Conservation (phyloP, 371 early-diverging fungal genomes). For the Mycotypha africana region DNA sequence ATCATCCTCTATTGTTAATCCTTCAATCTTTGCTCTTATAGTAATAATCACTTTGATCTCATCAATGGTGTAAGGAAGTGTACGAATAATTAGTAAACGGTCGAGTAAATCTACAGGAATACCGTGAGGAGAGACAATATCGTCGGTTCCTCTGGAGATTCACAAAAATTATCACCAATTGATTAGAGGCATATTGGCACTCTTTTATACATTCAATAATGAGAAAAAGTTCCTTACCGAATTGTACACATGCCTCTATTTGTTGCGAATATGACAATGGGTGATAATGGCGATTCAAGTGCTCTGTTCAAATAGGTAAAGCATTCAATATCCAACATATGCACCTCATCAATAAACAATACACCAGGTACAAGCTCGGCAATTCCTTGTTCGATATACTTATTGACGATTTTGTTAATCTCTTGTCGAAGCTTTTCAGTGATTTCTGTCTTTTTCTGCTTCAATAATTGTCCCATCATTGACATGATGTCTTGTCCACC, state of each 20-base stretch:
- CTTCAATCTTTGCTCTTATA: slow-evolving; percentile 90
- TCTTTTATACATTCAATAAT: not conserved
- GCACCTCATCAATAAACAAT: slow-evolving; percentile 97
- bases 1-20: slow-evolving; percentile 67
- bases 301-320: slow-evolving; percentile 98
- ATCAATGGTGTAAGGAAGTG: slow-evolving; percentile 84
- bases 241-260: slow-evolving; percentile 96
- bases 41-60: slow-evolving; percentile 90
- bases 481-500: slow-evolving; percentile 97
- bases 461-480: slow-evolving; percentile 95
- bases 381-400: slow-evolving; percentile 97
- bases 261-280: slow-evolving; percentile 98
- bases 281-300: slow-evolving; percentile 89
- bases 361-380: slow-evolving; percentile 98
- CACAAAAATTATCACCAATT: not conserved
- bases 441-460: slow-evolving; percentile 98
- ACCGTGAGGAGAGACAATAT: slow-evolving; percentile 89
- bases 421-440: slow-evolving; percentile 96
- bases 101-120: slow-evolving; percentile 97
- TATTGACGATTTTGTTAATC: slow-evolving; percentile 98
- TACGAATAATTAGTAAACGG: slow-evolving; percentile 93
- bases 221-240: slow-evolving; percentile 38
- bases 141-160: slow-evolving; percentile 77
- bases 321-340: slow-evolving; percentile 98
- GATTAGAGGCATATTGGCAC: not conserved